phyloP scores from a whole-genome alignment of 768 basidiomycete genomes.

The Hericium alpestre region DNA sequence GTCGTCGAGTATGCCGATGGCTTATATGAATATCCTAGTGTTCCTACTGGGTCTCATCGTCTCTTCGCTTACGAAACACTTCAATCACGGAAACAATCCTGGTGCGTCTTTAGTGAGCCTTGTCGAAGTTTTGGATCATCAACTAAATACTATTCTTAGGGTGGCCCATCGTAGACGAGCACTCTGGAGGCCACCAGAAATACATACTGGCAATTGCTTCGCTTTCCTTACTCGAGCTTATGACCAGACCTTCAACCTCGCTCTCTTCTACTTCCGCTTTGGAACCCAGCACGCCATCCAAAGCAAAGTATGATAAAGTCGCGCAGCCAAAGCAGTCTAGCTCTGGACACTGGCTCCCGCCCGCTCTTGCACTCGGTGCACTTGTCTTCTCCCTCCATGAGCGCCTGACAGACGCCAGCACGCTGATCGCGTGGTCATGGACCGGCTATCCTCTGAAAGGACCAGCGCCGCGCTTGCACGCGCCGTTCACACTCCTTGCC shows the following conservation, averaged over 20 bases:
- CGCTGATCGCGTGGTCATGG: conserved; percentile 82
- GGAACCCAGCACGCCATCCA: background rate
- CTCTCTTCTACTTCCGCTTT: conserved; percentile 7
- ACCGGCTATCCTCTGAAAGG: conserved; percentile 72
- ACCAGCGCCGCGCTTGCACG: conserved; percentile 63
- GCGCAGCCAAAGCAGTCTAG: background rate
- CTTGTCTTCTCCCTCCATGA: conserved; percentile 65
- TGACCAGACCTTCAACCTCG: conserved; percentile 27
- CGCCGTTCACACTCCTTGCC: conserved; percentile 54
- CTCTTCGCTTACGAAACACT: conserved; percentile 61
- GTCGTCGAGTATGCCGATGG: background rate
- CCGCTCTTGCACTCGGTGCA: conserved; percentile 52
- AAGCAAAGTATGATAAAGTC: background rate
- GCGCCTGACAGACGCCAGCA: conserved; percentile 64
- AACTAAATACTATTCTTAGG: conserved; percentile 29
- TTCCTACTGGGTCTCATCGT: conserved; percentile 56
- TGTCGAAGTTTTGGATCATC: background rate
- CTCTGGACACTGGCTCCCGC: conserved; percentile 22
- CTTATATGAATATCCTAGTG: conserved; percentile 28
- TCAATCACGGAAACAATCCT: conserved; percentile 75
- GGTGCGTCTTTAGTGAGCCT: conserved; percentile 24
- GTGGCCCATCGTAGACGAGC: conserved; percentile 66
- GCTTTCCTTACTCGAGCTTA: conserved; percentile 47
- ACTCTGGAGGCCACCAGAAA: conserved; percentile 62
- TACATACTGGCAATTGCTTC: conserved; percentile 48